Base-by-base conservation (phyloP, 208 protist genomes). In the Wallacemonas sp. region DNA sequence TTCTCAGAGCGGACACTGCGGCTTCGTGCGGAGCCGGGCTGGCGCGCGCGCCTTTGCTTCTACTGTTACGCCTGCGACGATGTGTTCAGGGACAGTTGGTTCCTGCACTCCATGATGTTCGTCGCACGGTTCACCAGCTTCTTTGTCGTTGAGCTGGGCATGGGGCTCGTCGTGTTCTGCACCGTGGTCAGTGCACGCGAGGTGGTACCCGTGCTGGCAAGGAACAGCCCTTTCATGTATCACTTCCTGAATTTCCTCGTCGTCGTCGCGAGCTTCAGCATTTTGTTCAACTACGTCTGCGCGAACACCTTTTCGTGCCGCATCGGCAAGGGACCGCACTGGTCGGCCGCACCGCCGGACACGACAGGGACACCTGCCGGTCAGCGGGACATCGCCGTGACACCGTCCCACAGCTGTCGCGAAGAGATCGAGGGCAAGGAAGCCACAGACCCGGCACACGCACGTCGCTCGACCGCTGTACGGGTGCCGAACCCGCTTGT, bases 201-300 rank as follows among this genome's bases (percentile, higher is more conserved):
- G 30, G 78, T 80, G 1, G 52, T 86, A 13, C 88, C 88, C 15
- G 45, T 84, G 13, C 42, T 92, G 22, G 66, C 76, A 2, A 46
- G 30, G 3, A 72, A 75, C 0, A 59, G 72, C 34, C 66, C 66
- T 1, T 2, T 76, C 17, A 26, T 54, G 0, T 83, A 82, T 61
- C 9, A 60, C 2, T 52, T 79, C 15, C 63, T 94, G 13, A 73
- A 70, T 15, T 8, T 41, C 0, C 48, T 84, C 13, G 63, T 74
- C 8, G 45, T 83, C 22, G 17, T 82, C 1, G 54, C 84, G 6
- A 79, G 76, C 15, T 94, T 89, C 62, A 76, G 79, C 53, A 88
- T 87, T 54, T 63, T 91, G 3, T 80, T 91, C 34, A 85, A 91
- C 44, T 91, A 82, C 50, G 41, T 88, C 12, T 87, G 78, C 29